Conservation (phyloP, 2,329 filamentous ascomycete genomes). For the Neonectria coccinea region DNA sequence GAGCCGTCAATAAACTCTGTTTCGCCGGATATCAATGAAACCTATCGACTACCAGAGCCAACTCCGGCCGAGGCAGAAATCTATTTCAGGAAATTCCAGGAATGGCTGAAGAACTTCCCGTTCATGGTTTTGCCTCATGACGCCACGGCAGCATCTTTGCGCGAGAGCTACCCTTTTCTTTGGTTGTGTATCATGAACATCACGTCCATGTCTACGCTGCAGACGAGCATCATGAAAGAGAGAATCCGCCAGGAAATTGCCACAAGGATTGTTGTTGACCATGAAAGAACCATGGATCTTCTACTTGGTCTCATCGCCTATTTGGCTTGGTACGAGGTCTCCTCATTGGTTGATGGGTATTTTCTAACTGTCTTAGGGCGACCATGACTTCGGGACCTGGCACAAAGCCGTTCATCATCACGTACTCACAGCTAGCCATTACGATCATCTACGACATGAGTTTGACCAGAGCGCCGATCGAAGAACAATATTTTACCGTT, state of each 20-base stretch:
- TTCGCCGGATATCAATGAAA: constrained; percentile 33
- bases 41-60: constrained; percentile 44
- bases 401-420: constrained; percentile 58
- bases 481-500: constrained; percentile 51
- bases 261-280: constrained; percentile 59
- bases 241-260: constrained; percentile 58
- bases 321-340: constrained; percentile 57
- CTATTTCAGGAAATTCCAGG: constrained; percentile 56
- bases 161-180: constrained; percentile 58
- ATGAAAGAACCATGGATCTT: constrained; percentile 64
- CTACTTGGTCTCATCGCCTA: constrained; percentile 62
- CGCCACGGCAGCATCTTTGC: constrained; percentile 54
- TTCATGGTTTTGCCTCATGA: constrained; percentile 56
- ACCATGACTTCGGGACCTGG: constrained; percentile 51
- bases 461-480: constrained; percentile 54
- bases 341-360: neutral
- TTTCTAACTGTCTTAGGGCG: constrained; percentile 48
- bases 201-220: constrained; percentile 55
- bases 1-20: constrained; percentile 21
- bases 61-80: constrained; percentile 54
- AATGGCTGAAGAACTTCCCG: constrained; percentile 57
- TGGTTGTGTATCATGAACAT: constrained; percentile 63
- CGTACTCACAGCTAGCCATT: constrained; percentile 57
- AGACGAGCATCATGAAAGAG: constrained; percentile 55
- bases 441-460: constrained; percentile 60